Base-by-base conservation (phyloP, 495 filamentous ascomycete species). In the Aspergillus hancockii region DNA sequence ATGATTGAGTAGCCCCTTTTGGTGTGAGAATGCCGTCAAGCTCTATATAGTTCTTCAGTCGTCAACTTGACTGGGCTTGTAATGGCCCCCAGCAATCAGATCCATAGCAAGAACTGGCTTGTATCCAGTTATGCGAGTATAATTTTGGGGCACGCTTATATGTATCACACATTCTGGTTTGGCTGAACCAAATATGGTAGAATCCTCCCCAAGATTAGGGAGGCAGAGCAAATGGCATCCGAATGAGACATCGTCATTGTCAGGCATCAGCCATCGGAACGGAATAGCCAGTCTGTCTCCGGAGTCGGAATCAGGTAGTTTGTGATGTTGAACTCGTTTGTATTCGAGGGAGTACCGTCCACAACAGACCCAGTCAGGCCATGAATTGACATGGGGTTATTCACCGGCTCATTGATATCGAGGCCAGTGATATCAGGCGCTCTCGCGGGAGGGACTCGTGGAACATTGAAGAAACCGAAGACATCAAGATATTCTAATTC, bases 391-490 rank as follows among this genome's bases (percentile, higher is more conserved):
- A 77, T 77, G 4, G 75, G 75, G 57, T 79, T 71, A 8, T 64
- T 63, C 8, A 72, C 70, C 14, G 71, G n/a, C 0, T 68, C 70
- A 12, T 63, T 58, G 4, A 77, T 74, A 22, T 73, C 69, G 9
- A 77, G 53, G 43, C 65, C 59, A 25, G 54, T 47, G 5, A 70
- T 59, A 32, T 73, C 74, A n/a, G 71, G 62, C 3, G 69, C 68
- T 4, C 72, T 63, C 1, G 70, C 49, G 9, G 67, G 60, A 13
- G 89, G 87, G 8, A 94, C 75, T 18, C 90, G 78, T 4, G 92
- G 92, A 46, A 94, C 83, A 71, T 95, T 95, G 78, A 95, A 96
- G 74, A 93, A 95, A 60, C 92, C 90, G 69, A 96, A 96, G 2
- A 95, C 90, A 66, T 96, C 91, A n/a, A 95, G 75, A 64, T 93